Evolutionary conservation across 345 rosid genomes (phyloP), one percentile per base, ranked within the genome.

Genomic region (Euphorbia tirucalli): DNA sequence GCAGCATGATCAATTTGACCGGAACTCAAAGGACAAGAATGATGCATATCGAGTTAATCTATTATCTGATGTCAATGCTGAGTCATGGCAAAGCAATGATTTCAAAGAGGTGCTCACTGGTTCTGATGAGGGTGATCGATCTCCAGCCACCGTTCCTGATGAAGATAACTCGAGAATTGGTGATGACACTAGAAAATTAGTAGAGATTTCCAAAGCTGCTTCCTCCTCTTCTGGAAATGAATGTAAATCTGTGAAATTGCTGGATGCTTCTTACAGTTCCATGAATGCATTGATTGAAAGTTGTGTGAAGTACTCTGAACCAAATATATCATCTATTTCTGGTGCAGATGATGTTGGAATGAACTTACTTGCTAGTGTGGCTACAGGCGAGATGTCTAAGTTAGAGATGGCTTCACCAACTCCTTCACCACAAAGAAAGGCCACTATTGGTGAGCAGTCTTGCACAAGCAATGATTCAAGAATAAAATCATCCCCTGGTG

Each of bases 321-420:
- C 87, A 25, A 84, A 68, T 83, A 83, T 77, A 11, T 77, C 80
- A 35, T 13, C 44, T 41, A 37, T 78, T 59, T 80, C 94, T 11
- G 79, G 77, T 74, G 87, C 83, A 7, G 99, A 95, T 84, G 96
- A 92, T 80, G 85, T 84, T 69, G 99, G 98, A 68, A 95, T 95
- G 96, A 93, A 92, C 80, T 83, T 95, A 72, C 92, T 95, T 69
- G 99, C 99, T 55, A 92, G 83, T 79, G 98, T 95, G 64, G 99
- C 99, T 70, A 85, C 97, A 71, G 97, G 88, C 55, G 98, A 92
- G 77, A 89, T 92, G 72, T 83, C 81, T 32, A 95, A 85, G 64
- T 80, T 93, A 10, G 88, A 88, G 65, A 68, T 71, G 65, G 79
- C 73, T 61, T 88, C 93, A 21, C 94, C 92, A 6, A 67, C 73